Base-by-base conservation (phyloP, 495 filamentous ascomycete species). In the Cetradonia linearis region DNA sequence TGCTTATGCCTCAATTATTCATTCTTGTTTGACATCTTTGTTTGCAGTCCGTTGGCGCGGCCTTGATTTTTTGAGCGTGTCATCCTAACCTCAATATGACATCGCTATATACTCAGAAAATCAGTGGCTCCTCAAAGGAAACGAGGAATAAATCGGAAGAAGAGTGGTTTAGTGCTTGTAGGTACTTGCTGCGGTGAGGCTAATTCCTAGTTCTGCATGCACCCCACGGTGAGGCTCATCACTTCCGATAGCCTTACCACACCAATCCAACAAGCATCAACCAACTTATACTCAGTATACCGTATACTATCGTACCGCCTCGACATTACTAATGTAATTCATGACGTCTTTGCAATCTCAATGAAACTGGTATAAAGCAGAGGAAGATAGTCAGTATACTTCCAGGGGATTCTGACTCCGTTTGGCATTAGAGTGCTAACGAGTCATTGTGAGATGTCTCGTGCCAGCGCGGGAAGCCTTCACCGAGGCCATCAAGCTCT, bases 391-490 rank as follows among this genome's bases (percentile, higher is more conserved):
- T 25, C 16, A 28, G 47, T 50, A 31, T 27, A 31, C 23, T 3
- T 18, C 7, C 13, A 50, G 14, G 16, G 28, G 14, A 31, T 31
- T 8, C 28, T 13, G 16, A 31, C 2, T 14, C 2, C 8, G 11
- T 30, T 10, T 14, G 36, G 7, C 28, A 28, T 5, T 13, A 27
- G 3, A 31, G 25, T n/a, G 27, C 47, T 50, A 18, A 50, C 13
- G 25, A 18, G 13, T 27, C 27, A 16, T 50, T 31, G 47, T 13
- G 27, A 50, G 47, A 30, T 50, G 47, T 25, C 18, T 38, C 18
- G 59, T 55, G 8, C 59, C 38, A 23, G 38, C 38, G 31, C 38
- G 55, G 7, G 27, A 16, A 46, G 50, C 49, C 42, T 55, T 46
- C 48, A 25, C 36, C 14, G 20, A 42, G 18, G 55, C 20, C 42